Base-by-base conservation (phyloP, 208 protist genomes). In the Herpetomonas tarakana region DNA sequence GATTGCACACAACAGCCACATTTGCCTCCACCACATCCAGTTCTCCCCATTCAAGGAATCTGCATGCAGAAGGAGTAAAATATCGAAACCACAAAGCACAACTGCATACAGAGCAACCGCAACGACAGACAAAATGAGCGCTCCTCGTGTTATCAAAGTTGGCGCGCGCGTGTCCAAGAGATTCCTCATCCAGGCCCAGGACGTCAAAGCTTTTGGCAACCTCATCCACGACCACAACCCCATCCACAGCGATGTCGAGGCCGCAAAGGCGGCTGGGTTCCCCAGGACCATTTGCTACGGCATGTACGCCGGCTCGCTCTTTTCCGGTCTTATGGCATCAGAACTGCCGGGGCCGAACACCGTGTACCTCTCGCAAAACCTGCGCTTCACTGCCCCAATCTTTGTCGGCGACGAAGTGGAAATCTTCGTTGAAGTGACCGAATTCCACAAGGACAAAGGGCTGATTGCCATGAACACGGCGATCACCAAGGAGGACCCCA, bases 191-290 rank as follows among this genome's bases (percentile, higher is more conserved):
- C 74, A 47, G 25, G 52, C 74, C 1, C 74, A 78, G 11, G 82
- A 86, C 52, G 81, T 93, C 14, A 73, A 73, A 16, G 52, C 66
- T 0, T 96, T 93, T 73, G 90, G 83, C 3, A 75, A 80, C 16
- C 74, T 96, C 26, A 76, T 93, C 22, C 77, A 78, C 14, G 90
- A 96, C 62, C 65, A 81, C 52, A 96, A 96, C 58, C 87, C 87
- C 11, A 94, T 96, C 60, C 90, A 96, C 65, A 62, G 59, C 45
- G 76, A 91, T 56, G 51, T 61, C 22, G 62, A 27, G 11, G 82
- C 86, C 0, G 88, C 87, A 2, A 85, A 84, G 67, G 78, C 76
- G 3, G 88, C 83, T 21, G 85, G 86, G 6, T 97, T 97, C 50
- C 76, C 86, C 0, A 53, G 66, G 31, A 56, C 76, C 25, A 80